A percentile compares a stretch with the other conserved stretches of the same genome.
Evolutionary conservation across 257 asterid species (phyloP).

Genomic region (Ballota nigra): DNA sequence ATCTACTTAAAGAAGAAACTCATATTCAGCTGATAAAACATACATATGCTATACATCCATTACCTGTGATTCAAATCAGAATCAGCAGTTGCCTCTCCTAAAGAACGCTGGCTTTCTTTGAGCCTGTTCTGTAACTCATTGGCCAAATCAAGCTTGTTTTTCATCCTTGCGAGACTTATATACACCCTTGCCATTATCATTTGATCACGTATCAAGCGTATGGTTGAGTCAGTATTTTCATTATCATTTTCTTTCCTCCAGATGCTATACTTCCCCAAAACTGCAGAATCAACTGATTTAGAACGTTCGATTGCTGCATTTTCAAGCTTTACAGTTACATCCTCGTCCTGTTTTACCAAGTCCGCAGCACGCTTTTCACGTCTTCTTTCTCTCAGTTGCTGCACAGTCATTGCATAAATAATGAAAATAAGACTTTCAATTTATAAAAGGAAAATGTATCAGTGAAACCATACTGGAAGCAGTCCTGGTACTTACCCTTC

Average conservation of each 20-base stretch:
- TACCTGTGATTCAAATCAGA: slow-evolving; percentile 78
- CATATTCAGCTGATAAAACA: slow-evolving; percentile 16
- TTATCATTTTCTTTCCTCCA: slow-evolving; percentile 95
- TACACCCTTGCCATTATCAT: slow-evolving; percentile 97
- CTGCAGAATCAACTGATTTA: slow-evolving; percentile 93
- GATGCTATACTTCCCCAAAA: slow-evolving; percentile 90
- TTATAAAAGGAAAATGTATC: background rate
- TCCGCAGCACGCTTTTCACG: slow-evolving; percentile 88
- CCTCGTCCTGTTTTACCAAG: slow-evolving; percentile 79
- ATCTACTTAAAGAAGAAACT: slow-evolving; percentile 20
- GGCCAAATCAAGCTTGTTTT: slow-evolving; percentile 64
- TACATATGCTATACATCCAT: slow-evolving; percentile 12
- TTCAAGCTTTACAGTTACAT: slow-evolving; percentile 82
- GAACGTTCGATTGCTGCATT: slow-evolving; percentile 92
- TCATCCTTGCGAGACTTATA: slow-evolving; percentile 77
- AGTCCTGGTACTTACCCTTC: slow-evolving; percentile 66
- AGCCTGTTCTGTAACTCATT: slow-evolving; percentile 72
- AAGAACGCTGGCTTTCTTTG: slow-evolving; percentile 93
- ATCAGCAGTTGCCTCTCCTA: slow-evolving; percentile 87
- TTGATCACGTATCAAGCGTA: slow-evolving; percentile 93
- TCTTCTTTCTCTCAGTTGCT: slow-evolving; percentile 81
- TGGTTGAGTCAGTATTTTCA: slow-evolving; percentile 88
- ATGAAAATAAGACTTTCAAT: slow-evolving; percentile 3
- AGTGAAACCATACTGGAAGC: background rate
- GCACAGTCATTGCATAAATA: slow-evolving; percentile 35